Evolutionary conservation across 352 stramenopile genomes (phyloP).

Genomic region (Phytophthora multivora): DNA sequence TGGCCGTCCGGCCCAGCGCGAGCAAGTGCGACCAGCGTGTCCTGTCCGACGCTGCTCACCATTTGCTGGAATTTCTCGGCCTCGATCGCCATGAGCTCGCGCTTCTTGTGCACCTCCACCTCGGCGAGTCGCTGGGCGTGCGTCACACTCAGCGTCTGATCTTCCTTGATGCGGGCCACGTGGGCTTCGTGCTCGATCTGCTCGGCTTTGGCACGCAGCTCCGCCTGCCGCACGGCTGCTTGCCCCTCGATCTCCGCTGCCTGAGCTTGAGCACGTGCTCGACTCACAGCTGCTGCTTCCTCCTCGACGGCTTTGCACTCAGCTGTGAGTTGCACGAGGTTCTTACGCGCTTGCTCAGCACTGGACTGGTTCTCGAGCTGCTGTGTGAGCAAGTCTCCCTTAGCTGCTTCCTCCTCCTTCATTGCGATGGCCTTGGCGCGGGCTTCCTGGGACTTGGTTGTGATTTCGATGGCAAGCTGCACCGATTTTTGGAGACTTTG

Average conservation of each 20-base stretch:
- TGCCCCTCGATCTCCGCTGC: slow-evolving; percentile 77
- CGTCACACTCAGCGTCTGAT: slow-evolving; percentile 61
- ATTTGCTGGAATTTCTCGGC: slow-evolving; percentile 86
- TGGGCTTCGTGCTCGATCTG: slow-evolving; percentile 72
- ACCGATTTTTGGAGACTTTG: slow-evolving; percentile 84
- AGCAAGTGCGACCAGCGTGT: slow-evolving; percentile 78
- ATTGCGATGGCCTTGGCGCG: slow-evolving; percentile 77
- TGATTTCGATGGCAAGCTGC: slow-evolving; percentile 87
- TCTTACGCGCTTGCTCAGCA: slow-evolving; percentile 75
- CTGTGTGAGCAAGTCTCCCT: slow-evolving; percentile 71
- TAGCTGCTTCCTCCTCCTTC: slow-evolving; percentile 84
- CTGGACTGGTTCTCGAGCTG: slow-evolving; percentile 81
- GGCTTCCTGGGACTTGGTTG: slow-evolving; percentile 82
- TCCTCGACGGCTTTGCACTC: slow-evolving; percentile 76
- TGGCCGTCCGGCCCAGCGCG: slow-evolving; percentile 75
- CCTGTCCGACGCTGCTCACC: slow-evolving; percentile 72
- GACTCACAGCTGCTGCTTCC: slow-evolving; percentile 65
- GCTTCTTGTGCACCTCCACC: slow-evolving; percentile 77
- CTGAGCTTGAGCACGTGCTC: slow-evolving; percentile 61
- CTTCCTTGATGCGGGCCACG: slow-evolving; percentile 56
- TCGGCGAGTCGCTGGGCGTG: slow-evolving; percentile 68
- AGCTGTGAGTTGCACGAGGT: slow-evolving; percentile 72
- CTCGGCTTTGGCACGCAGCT: slow-evolving; percentile 67
- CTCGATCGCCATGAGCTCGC: slow-evolving; percentile 79
- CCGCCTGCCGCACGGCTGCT: slow-evolving; percentile 70